Base-by-base conservation (phyloP, 371 early-diverging fungal genomes). In the Mucor racemosus region DNA sequence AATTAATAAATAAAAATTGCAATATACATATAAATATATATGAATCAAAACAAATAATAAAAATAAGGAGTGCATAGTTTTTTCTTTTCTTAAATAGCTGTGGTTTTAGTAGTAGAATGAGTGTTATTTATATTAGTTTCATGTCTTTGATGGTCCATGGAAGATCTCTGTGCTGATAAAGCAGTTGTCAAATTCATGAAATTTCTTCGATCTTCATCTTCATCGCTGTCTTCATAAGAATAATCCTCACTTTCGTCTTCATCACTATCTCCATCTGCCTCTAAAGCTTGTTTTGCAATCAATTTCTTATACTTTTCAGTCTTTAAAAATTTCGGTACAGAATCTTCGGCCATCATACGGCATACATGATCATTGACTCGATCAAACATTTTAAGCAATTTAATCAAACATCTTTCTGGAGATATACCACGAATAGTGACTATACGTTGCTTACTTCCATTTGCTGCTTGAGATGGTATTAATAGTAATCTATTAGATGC, bases 281-380 rank as follows among this genome's bases (percentile, higher is more conserved):
- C 13, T 15, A 53, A 26, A 21, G 35, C 46, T 41, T 59, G 53
- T n/a, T 72, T 54, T 26, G 33, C 58, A 15, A 77, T 21, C 9
- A 79, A 53, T 36, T 77, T 65, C 11, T 69, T 74, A 66, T 92
- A 92, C 67, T 77, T 78, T 21, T 83, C 76, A 9, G 93, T 91
- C 64, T 80, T 86, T 11, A 86, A 77, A 70, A 91, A 92, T 72
- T 91, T 92, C 1, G 93, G 91, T 10, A 91, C 86, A 4, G 91
- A 91, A 60, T 92, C 93, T 19, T 87, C 86, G 14, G 93, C 90
- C 90, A 91, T 89, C 34, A 92, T 79, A 17, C 84, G 73, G 74
- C 89, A 92, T 39, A 91, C 87, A 55, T 91, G 90, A 6, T 88
- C 87, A 57, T 91, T 85, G 13, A 87, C 86, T n/a, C 68, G 67